These are phyloP conservation scores for Plicaturopsis crispa DNA, from an alignment of 768 basidiomycete species.

Conservation along the genomic window DNA sequence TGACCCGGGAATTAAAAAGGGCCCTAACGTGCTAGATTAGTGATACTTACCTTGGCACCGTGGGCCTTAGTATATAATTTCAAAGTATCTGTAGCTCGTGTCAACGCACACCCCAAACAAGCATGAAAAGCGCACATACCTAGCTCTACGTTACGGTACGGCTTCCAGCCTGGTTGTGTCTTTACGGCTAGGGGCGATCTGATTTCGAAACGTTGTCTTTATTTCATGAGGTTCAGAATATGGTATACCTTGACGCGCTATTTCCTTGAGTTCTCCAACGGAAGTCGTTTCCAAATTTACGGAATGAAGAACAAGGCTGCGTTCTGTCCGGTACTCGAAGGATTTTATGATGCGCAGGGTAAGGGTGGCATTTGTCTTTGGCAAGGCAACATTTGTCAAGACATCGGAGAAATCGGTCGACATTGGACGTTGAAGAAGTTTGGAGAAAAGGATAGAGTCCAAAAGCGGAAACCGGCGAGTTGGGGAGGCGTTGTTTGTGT, in stretches of 20 bases:
- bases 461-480: background rate
- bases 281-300: conserved; percentile 77
- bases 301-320: conserved; percentile 75
- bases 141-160: conserved; percentile 66
- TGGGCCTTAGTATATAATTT: conserved; percentile 95
- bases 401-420: conserved; percentile 28
- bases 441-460: no score
- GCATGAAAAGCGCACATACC: conserved; percentile 35
- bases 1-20: conserved; percentile 31
- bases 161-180: conserved; percentile 78
- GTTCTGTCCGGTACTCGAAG: conserved; percentile 87
- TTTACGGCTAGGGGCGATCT: conserved; percentile 46
- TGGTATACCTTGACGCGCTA: conserved; percentile 53
- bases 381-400: conserved; percentile 58
- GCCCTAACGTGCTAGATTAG: no score
- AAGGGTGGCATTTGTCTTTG: conserved; percentile 72
- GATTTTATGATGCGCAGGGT: conserved; percentile 94
- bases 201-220: conserved; percentile 5
- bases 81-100: conserved; percentile 61
- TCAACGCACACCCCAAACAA: background rate
- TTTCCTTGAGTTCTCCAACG: conserved; percentile 70
- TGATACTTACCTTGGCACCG: conserved; percentile 70
- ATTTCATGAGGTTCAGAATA: conserved; percentile 2
- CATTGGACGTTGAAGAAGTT: conserved; percentile 15
- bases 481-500: background rate